Evolutionary conservation across 495 filamentous ascomycete genomes (phyloP), one percentile per base, ranked within the genome.

Genomic region (Aspergillus sclerotioniger): DNA sequence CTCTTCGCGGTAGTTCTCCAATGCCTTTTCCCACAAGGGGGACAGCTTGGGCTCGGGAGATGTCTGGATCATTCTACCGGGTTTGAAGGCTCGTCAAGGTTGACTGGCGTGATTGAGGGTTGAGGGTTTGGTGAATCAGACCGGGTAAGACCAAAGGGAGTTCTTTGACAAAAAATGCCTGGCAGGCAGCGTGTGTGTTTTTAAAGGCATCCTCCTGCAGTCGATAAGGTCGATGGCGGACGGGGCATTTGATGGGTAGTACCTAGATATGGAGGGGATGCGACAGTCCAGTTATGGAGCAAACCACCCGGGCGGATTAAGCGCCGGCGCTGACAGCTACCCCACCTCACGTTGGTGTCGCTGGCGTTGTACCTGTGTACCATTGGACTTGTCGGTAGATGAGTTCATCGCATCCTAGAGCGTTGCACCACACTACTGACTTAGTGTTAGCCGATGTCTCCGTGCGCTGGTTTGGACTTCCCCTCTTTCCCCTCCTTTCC

Each of bases 41-140:
- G 53, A 56, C 3, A 55, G 28, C 56, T 72, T 75, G 12, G n/a
- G 12, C 8, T 17, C 50, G 15, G 21, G 10, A 13, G 10, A 39
- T 3, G 9, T 13, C 15, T 13, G 35, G 10, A 13, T 39, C 35
- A 39, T 39, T 39, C 3, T 39, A 13, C 35, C 35, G 10, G 35
- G 35, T n/a, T 39, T 6, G 35, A 3, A 12, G 15, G 35, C 5
- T 33, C 10, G 6, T 39, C 35, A 13, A 8, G 35, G 15, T 13
- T 12, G 10, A 13, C 35, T 8, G 15, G 10, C 9, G 35, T 3
- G 10, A 13, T 12, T 12, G 9, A 39, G n/a, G 35, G 3, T 39
- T 39, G 35, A 6, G 35, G 5, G 35, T n/a, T n/a, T n/a, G 15
- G 9, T 8, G 15, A 12, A 12, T 13, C 35, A 39, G 35, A 12